Base-by-base conservation (phyloP, 2,329 filamentous ascomycete species). In the Ceratocystis alfenasii region DNA sequence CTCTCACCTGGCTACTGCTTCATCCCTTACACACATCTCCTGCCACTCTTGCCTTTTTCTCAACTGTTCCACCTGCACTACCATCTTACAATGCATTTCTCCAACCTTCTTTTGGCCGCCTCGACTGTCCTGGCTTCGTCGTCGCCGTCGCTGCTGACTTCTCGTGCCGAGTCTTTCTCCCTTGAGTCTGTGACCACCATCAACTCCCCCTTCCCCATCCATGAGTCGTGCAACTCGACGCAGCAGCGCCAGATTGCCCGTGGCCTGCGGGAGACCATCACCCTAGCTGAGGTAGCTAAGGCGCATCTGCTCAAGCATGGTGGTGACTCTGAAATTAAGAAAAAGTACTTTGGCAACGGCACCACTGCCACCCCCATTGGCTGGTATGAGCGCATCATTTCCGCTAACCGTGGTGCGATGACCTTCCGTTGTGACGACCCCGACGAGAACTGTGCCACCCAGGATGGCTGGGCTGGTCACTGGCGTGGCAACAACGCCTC, bases 401-500 rank as follows among this genome's bases (percentile, higher is more conserved):
- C 78, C 55, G 83, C 79, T 1, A 80, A 87, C 73, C 83, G 82
- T 71, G 75, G 75, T 0, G 78, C 76, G 30, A 77, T 86, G 59
- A 71, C 84, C 20, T 88, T 88, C 77, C 82, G 86, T 22, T 88
- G 87, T 70, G 87, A 89, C 68, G 83, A 89, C 69, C 80, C 83
- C 0, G 87, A 89, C 70, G 75, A 78, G 22, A 88, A 88, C 75
- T 89, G 86, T 70, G 74, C 69, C 5, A 79, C 72, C 10, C 79
- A 78, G 71, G 76, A 79, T 30, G 72, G 76, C 63, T 88, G 81
- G 80, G 86, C 78, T 59, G 86, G 86, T 44, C 86, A 89, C 76
- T 87, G 82, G 82, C 82, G 87, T 65, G 86, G 86, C 55, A 71
- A 73, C 30, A 88, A 88, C 68, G 85, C 80, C 1, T 84, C 84